Evolutionary conservation across 2,329 filamentous ascomycete species (phyloP), one percentile per base, ranked within the genome.

Genomic region (Bisporella sp.): DNA sequence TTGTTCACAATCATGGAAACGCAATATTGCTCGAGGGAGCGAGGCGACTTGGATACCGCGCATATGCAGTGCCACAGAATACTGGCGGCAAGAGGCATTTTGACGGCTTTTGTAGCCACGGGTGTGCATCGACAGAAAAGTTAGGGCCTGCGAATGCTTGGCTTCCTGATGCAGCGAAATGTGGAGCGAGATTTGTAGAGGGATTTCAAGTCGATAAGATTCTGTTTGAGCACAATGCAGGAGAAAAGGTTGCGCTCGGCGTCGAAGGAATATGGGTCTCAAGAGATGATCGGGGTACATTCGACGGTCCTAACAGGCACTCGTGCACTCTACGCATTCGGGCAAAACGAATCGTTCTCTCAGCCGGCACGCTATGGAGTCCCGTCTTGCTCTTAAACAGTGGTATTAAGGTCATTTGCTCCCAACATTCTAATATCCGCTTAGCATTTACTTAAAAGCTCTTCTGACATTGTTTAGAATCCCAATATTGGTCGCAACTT

Each of bases 401-500:
- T 52, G 89, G 88, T 1, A 66, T 96, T 49, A 82, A 78, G 64
- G 80, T 81, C 9, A 39, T 39, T 39, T 9, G 35, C 8, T 39
- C 8, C 3, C n/a, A 39, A 39, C 35, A n/a, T 39, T 2, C n/a
- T n/a, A 39, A 9, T 39, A n/a, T 9, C 35, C 3, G 21, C 21
- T 21, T 21, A 21, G 21, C 21, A 21, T 21, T 21, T 3, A 2
- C 21, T 21, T 21, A 21, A 21, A 2, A 21, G 21, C 21, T 21
- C 21, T 21, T 21, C 21, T 21, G 21, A 21, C 21, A 21, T 21
- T 39, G 35, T 9, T 9, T 39, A 54, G 71, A 95, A 95, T 64
- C 75, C 76, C 4, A 82, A 95, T 47, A 84, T 95, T 54, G 91
- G 91, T n/a, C 78, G 76, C 6, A 87, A 96, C 60, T 77, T 96